Evolutionary conservation across 306 rosid species (phyloP), one percentile per base, ranked within the genome.

Genomic region (Lagenaria siceraria): DNA sequence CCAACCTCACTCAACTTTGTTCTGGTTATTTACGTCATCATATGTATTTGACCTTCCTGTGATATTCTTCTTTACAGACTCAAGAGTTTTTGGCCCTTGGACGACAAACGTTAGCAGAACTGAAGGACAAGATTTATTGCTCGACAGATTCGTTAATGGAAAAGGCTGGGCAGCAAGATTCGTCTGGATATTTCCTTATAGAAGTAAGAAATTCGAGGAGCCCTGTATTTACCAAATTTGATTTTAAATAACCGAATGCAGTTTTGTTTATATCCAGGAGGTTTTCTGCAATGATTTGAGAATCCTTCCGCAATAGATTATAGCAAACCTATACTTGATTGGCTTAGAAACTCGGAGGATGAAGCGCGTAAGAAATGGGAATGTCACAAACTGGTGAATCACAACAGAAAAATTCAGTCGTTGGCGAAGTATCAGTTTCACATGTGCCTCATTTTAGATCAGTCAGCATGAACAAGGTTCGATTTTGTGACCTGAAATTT

Each of bases 1-100:
- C 33, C 3, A 29, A 4, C 3, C 33, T 4, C 33, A 29, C 2
- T n/a, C n/a, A 33, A 4, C 6, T 33, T 33, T 8, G 11, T 46
- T 46, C 51, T 46, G 51, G 0, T 46, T 46, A 46, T 46, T 46
- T 46, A 46, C n/a, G n/a, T n/a, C 17, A 5, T 51, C 36, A 54
- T 49, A 33, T 38, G 11, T 78, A 54, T 15, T 27, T 78, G 76
- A 84, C 38, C 36, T 48, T 53, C 78, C 64, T 64, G 60, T 74
- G 12, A 17, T n/a, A 8, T 33, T 54, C 69, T 82, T 80, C 77
- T 71, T 77, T 77, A 80, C 79, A 90, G 98, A 89, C 91, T 79
- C 96, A 90, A 78, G 98, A 94, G 77, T 79, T 90, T 78, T 71
- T 94, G 91, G 91, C 88, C 78, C 93, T 87, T 69, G 98, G 96